Evolutionary conservation across 345 rosid species (phyloP), one percentile per base, ranked within the genome.

Genomic region (Carallia pectinifolia): DNA sequence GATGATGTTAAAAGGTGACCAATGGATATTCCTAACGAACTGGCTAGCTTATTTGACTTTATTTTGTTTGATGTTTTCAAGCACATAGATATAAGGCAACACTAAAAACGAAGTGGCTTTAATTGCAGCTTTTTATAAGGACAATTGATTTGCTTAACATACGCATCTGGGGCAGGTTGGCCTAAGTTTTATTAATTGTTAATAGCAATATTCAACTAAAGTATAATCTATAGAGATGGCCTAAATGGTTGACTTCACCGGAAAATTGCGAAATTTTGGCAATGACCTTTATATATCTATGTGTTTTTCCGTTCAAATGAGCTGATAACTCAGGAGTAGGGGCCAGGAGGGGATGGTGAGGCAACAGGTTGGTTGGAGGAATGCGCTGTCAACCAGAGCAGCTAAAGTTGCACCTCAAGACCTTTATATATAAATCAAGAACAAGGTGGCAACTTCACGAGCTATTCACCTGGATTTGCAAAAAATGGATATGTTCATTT

Each of bases 401-500:
- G 23, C 23, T 23, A 23, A 23, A 23, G 23, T 23, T 23, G 23
- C 23, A 0, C 23, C 23, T 23, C 23, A 23, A 23, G 36, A 34
- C 6, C 7, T 50, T 2, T n/a, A 15, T 1, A 18, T 23, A 33
- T 17, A 48, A 7, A 15, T 10, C 48, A 44, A 30, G 39, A n/a
- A 17, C 39, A 7, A 13, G 1, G 2, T n/a, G 6, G n/a, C 4
- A 40, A 2, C 27, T 58, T 65, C 17, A 31, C 58, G 19, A 33
- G 58, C 58, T 71, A n/a, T 38, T 34, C 38, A 29, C 13, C 27
- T 63, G 0, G 47, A 39, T 18, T 7, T 31, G 4, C 33, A 53
- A 39, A 33, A 31, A 13, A 74, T 56, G 65, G 60, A 66, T 68
- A 70, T 68, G 37, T 47, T 70, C 16, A 61, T 53, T 53, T 27